Evolutionary conservation across 371 early-diverging fungal species (phyloP), one percentile per base, ranked within the genome.

Genomic region (Mortierella sp.): DNA sequence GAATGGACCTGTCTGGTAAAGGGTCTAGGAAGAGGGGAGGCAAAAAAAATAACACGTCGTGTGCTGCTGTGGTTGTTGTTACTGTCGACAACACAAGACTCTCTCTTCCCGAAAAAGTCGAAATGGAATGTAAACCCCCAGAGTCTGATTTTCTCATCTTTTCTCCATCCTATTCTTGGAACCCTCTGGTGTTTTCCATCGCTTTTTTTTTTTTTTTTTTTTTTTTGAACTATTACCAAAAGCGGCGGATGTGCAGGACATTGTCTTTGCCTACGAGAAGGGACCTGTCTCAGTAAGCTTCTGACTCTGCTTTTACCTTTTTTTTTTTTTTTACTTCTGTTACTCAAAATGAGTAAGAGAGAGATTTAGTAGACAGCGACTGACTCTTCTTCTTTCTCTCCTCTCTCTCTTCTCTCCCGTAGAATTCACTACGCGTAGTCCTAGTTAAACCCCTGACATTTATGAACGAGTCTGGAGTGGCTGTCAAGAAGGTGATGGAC

Each of bases 191-290:
- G 21, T 47, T 52, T 46, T 45, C 53, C 60, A 50, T 47, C 29
- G 18, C 61, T 19, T 23, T 21, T 57, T 55, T 43, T 62, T 9
- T 37, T 3, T 37, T 3, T 37, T 37, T 9, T 9, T 3, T 5
- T 37, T 37, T 37, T 37, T 37, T 37, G 3, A 5, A 37, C 37
- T 37, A 37, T 9, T 37, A 5, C 37, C 37, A 37, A 37, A 37
- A 82, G 84, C 86, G 28, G 84, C 86, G 28, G 87, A 87, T 68
- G 68, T 86, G 7, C 81, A 75, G 45, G 87, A 87, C 60, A 79
- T 80, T n/a, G 75, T 73, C 21, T 85, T 83, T 64, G 62, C 76
- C 4, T 73, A 76, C 23, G 67, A 73, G 14, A 80, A 68, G 57
- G 76, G 75, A 60, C 60, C 45, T 53, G 71, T 73, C 19, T 68